Base-by-base conservation (phyloP, 225 moss, liverwort and hornwort species). In the Climacium dendroides region DNA sequence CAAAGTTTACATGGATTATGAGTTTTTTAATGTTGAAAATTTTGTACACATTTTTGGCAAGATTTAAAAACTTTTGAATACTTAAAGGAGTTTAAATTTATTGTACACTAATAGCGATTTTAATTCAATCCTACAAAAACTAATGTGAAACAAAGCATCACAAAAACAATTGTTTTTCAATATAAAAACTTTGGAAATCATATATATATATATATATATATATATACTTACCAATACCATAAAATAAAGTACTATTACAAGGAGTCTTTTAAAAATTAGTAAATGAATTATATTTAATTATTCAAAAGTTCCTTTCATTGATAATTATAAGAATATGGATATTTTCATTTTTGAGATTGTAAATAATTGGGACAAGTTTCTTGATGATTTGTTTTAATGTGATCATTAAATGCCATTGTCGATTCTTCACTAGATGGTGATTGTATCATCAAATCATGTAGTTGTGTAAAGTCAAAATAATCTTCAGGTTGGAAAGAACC, bases 401-500 rank as follows among this genome's bases (percentile, higher is more conserved):
- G 82, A 65, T 92, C 35, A 2, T 77, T 22, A 9, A 61, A 74
- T 37, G 84, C 70, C 78, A 78, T 69, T 80, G 87, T 83, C 32
- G 86, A 86, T 78, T 88, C 88, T 89, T 92, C 85, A 74, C 3
- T 35, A 4, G 47, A 62, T 78, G 66, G 80, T 35, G 59, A 35
- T 73, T 37, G 45, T 55, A 47, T 37, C 29, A 55, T 82, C 24
- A 59, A 58, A 66, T 69, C 53, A 30, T 23, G 28, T 60, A 29
- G 45, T 45, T 50, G 83, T 47, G 85, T 85, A n/a, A 93, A 70
- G 85, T 97, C 92, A 84, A 97, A 91, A 58, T 95, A 94, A 83
- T 96, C 95, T 85, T 90, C 94, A 15, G 89, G 90, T 26, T 85
- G 89, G 60, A 93, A 93, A 30, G 93, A 92, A 43, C 90, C 90